phyloP scores from a whole-genome alignment of 768 basidiomycete species.

The Amanita polypyramis region DNA sequence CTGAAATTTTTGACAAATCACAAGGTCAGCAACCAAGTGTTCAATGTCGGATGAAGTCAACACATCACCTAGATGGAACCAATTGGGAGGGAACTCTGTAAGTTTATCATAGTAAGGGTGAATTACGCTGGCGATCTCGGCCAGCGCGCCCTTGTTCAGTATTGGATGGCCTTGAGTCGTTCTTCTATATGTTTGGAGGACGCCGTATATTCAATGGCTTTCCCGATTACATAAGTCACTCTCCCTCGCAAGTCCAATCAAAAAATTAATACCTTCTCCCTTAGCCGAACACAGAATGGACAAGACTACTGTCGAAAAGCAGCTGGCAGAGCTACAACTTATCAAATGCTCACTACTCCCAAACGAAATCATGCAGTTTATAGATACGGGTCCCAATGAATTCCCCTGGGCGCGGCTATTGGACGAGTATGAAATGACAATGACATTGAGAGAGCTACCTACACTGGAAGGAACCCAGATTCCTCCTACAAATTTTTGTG shows the following conservation, averaged over 20 bases:
- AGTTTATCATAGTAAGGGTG: slow-evolving; percentile 1
- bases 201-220: too few relatives aligned
- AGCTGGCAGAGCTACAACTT: slow-evolving; percentile 45
- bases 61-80: neutral
- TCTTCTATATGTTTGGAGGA: too few relatives aligned
- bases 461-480: neutral
- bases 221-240: too few relatives aligned
- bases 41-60: neutral
- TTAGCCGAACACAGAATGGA: too few relatives aligned
- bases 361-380: slow-evolving; percentile 39
- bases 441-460: neutral
- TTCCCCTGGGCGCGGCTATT: slow-evolving; percentile 12
- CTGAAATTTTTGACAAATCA: slow-evolving; percentile 7
- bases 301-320: neutral
- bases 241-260: too few relatives aligned
- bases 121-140: slow-evolving; percentile 2
- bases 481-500: slow-evolving; percentile 13
- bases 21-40: neutral
- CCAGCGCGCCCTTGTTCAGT: too few relatives aligned
- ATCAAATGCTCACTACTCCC: slow-evolving; percentile 55
- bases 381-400: slow-evolving; percentile 21
- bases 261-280: too few relatives aligned
- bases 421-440: neutral
- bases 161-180: too few relatives aligned
- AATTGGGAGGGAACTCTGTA: slow-evolving; percentile 2